phyloP scores from a whole-genome alignment of 768 basidiomycete genomes.

The Phlebiopsis flavidoalba region DNA sequence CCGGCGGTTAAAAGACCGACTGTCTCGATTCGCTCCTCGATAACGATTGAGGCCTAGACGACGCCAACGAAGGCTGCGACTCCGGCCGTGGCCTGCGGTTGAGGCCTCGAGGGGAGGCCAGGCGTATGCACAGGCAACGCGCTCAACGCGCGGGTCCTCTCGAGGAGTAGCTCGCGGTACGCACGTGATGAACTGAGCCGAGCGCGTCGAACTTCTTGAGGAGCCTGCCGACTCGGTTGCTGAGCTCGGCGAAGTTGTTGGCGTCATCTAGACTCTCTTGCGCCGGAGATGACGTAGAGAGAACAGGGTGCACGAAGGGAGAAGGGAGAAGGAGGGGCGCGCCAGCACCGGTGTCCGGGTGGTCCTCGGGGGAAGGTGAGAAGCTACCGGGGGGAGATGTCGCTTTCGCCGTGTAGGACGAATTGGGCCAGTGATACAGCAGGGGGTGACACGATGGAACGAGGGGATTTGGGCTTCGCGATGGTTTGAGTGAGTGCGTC shows the following conservation, averaged over 20 bases:
- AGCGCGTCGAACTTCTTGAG: conserved; percentile 2
- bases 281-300: background rate
- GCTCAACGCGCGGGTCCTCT: background rate
- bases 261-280: background rate
- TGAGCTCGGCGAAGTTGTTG: background rate
- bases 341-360: background rate
- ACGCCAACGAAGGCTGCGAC: background rate
- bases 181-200: background rate
- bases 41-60: background rate
- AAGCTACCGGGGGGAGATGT: background rate
- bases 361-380: background rate
- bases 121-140: too few species aligned
- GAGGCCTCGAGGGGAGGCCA: too few species aligned
- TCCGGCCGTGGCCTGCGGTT: too few species aligned
- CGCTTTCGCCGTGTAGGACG: too few species aligned
- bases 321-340: background rate
- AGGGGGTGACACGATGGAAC: background rate
- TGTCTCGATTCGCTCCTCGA: background rate
- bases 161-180: background rate
- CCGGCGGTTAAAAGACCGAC: background rate
- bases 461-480: background rate
- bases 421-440: background rate
- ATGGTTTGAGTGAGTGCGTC: background rate
- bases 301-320: background rate
- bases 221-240: background rate